phyloP scores from a whole-genome alignment of 176 grass and related monocot genomes.

The Juncus inflexus region DNA sequence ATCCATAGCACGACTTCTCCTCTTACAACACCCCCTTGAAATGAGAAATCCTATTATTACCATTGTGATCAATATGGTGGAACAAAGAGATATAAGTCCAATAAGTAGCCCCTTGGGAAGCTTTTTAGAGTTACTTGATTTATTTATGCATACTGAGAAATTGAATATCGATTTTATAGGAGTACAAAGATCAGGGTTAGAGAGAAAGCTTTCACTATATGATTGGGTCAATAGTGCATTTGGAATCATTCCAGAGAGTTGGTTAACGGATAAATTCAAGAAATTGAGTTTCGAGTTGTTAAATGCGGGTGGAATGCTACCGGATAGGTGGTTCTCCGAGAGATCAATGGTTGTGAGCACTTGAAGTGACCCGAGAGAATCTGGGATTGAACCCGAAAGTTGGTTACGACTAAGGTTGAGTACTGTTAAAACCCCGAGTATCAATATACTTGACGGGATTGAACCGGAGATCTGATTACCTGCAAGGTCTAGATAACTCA shows the following conservation, averaged over 20 bases:
- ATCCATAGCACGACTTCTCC: constrained; percentile 16
- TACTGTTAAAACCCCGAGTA: neutral
- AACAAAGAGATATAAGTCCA: constrained; percentile 22
- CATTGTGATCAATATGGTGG: constrained; percentile 3
- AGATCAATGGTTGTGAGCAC: constrained; percentile 49
- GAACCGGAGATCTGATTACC: constrained; percentile 31
- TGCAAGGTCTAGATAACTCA: neutral
- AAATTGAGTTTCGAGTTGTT: constrained; percentile 1
- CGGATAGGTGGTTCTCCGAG: constrained; percentile 38
- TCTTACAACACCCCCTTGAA: neutral
- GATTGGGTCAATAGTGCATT: constrained; percentile 22
- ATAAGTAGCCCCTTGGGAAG: neutral
- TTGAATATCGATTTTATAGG: neutral
- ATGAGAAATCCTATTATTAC: constrained; percentile 26
- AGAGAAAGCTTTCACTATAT: constrained; percentile 44
- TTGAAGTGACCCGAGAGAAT: constrained; percentile 20
- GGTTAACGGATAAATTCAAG: constrained; percentile 54
- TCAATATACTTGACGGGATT: constrained; percentile 24
- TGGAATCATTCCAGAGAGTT: constrained; percentile 56
- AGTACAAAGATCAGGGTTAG: constrained; percentile 49
- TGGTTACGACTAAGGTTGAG: constrained; percentile 56
- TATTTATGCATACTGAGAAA: constrained; percentile 9
- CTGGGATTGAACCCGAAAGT: constrained; percentile 39
- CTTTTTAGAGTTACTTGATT: neutral
- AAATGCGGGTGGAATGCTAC: constrained; percentile 38